Evolutionary conservation across 495 filamentous ascomycete genomes (phyloP).

Genomic region (Paragyromitra xinjiangensis): DNA sequence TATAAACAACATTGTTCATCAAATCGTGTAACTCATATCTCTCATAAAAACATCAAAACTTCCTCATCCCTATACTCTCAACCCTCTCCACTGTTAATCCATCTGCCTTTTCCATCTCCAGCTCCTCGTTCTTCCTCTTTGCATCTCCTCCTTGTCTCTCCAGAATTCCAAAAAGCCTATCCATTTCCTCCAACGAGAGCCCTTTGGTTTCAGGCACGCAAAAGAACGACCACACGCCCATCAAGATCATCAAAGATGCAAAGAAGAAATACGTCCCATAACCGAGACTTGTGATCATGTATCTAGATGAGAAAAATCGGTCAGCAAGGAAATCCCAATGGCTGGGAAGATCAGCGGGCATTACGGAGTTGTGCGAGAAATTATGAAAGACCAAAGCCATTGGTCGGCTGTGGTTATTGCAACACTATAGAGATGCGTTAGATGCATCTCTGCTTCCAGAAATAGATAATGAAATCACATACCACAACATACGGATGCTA

Average conservation of each 20-base stretch:
- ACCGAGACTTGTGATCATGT: slow-evolving; percentile 76
- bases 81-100: not conserved
- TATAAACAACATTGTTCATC: not conserved
- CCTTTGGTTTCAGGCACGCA: slow-evolving; percentile 65
- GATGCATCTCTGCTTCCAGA: not conserved
- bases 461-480: not conserved
- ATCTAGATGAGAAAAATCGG: slow-evolving; percentile 1
- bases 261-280: slow-evolving; percentile 85
- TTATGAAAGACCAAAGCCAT: slow-evolving; percentile 56
- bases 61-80: not conserved
- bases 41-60: not conserved
- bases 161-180: slow-evolving; percentile 55
- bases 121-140: not conserved
- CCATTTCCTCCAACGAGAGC: slow-evolving; percentile 66
- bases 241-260: slow-evolving; percentile 72
- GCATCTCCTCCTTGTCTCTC: slow-evolving; percentile 23
- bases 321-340: not conserved
- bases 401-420: slow-evolving; percentile 55
- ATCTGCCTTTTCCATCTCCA: slow-evolving; percentile 29
- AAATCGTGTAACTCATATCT: not conserved
- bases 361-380: slow-evolving; percentile 54
- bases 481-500: slow-evolving; percentile 56
- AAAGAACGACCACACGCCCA: slow-evolving; percentile 70
- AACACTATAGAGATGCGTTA: slow-evolving; percentile 33
- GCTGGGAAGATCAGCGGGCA: not conserved